Base-by-base conservation (phyloP, 768 basidiomycete species). In the Mycena galopus region DNA sequence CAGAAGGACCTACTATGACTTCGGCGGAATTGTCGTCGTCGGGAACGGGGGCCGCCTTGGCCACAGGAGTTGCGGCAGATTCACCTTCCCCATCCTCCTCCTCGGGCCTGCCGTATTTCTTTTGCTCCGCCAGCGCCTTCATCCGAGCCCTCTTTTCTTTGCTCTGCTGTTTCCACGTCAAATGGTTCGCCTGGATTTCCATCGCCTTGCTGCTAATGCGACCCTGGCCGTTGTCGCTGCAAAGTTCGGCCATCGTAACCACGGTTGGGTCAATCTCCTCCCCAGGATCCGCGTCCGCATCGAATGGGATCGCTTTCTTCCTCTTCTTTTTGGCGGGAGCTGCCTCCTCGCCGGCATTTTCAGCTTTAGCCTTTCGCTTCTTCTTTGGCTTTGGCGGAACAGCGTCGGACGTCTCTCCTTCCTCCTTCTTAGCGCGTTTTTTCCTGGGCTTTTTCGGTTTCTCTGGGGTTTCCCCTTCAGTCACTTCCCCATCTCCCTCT, bases 251-350 rank as follows among this genome's bases (percentile, higher is more conserved):
- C 94, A 95, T 95, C 7, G 94, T 95, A n/a, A 93, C 84, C 10
- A 88, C 84, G 0, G 94, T 95, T n/a, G 94, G 94, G 74, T 95
- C 94, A 57, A 95, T 82, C 37, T 93, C 91, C 77, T 93, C 93
- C 25, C 93, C 93, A 6, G 92, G 91, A 78, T 89, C 88, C 0
- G 89, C 90, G 63, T 86, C 84, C 29, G 87, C 83, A 78, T 91
- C 89, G 71, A 89, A 92, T 0, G 84, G 82, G 10, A 89, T 87
- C 3, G 88, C 86, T 42, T 71, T 74, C 44, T 62, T 71, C 58
- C 67, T 65, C 44, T 59, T 67, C 57, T 69, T 72, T 35, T 25
- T 32, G 29, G 63, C 67, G 44, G 37, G 32, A 8, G 35, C 29
- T 4, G 63, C 25, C 11, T 68, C 70, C 50, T 63, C 66, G n/a